Evolutionary conservation across 176 grass and related monocot genomes (phyloP), one percentile per base, ranked within the genome.

Genomic region (Triticum monococcum): DNA sequence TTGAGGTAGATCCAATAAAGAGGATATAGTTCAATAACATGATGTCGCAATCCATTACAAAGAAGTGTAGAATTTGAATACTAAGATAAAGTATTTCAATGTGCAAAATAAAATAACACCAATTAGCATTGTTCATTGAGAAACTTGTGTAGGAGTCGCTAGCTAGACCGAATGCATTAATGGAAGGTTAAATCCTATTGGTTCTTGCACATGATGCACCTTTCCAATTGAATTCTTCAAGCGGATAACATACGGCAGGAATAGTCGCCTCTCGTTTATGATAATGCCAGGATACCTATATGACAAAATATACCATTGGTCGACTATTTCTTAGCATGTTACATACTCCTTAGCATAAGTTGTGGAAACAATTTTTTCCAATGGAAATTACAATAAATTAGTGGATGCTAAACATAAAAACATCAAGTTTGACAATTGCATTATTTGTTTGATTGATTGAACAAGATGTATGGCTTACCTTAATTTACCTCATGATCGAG

Each of bases 181-280:
- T 95, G 83, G 43, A 89, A 43, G 86, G 82, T 82, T 79, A 90
- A 86, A 87, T 86, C 13, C 78, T 77, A 75, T 83, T 90, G 60
- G 85, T 94, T 91, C 84, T 84, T 89, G 82, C 86, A 90, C 75
- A 86, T 88, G 46, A 89, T 82, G 88, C 70, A 69, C 81, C 90
- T 92, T 95, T 89, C 91, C 2, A 91, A 91, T 92, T 91, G 82
- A 91, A 91, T 89, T 92, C 86, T 20, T 84, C 88, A 48, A 89
- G 43, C 83, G 3, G 73, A 82, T 81, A 78, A 52, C 78, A 87
- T 86, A 95, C 80, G 88, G 91, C 93, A 95, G 64, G 72, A 88
- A 92, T 64, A 95, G 93, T 88, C 25, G 7, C 82, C 89, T 43
- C 70, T 87, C 5, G 20, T n/a, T 85, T 80, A 41, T 82, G 81